phyloP scores from a whole-genome alignment of 371 early-diverging fungal genomes.

The Haplosporangium sp. region DNA sequence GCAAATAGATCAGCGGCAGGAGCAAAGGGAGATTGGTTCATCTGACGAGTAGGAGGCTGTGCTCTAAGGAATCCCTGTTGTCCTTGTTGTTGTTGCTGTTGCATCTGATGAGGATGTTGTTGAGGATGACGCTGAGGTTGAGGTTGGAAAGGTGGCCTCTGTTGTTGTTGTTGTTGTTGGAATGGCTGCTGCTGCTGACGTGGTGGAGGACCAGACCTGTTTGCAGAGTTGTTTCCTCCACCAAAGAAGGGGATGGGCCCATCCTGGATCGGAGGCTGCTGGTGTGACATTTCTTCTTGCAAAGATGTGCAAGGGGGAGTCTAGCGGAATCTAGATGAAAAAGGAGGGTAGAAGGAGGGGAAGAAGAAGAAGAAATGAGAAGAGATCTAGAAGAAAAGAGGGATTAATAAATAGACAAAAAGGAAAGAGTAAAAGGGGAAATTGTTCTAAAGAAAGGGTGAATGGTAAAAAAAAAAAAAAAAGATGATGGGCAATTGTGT shows the following conservation, averaged over 20 bases:
- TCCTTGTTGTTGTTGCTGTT: conserved; percentile 25
- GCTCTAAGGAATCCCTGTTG: conserved; percentile 35
- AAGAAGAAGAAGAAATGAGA: not conserved
- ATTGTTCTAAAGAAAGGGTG: not conserved
- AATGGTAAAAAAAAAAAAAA: conserved; percentile 7
- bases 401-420: not conserved
- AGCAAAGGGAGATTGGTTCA: conserved; percentile 44
- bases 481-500: not conserved
- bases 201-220: conserved; percentile 22
- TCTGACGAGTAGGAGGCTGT: conserved; percentile 36
- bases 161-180: conserved; percentile 6
- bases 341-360: not conserved
- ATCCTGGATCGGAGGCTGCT: conserved; percentile 40
- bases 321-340: not conserved
- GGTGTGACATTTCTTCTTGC: conserved; percentile 23
- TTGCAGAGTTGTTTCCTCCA: conserved; percentile 17
- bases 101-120: conserved; percentile 32
- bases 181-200: conserved; percentile 24
- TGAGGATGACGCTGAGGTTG: conserved; percentile 47
- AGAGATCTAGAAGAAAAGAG: not conserved
- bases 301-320: conserved; percentile 8
- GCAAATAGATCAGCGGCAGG: conserved; percentile 53
- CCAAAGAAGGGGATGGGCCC: conserved; percentile 55
- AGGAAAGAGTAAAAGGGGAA: not conserved
- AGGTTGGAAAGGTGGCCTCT: conserved; percentile 27